phyloP scores from a whole-genome alignment of 257 asterid species.

The Fraxinus pennsylvanica region DNA sequence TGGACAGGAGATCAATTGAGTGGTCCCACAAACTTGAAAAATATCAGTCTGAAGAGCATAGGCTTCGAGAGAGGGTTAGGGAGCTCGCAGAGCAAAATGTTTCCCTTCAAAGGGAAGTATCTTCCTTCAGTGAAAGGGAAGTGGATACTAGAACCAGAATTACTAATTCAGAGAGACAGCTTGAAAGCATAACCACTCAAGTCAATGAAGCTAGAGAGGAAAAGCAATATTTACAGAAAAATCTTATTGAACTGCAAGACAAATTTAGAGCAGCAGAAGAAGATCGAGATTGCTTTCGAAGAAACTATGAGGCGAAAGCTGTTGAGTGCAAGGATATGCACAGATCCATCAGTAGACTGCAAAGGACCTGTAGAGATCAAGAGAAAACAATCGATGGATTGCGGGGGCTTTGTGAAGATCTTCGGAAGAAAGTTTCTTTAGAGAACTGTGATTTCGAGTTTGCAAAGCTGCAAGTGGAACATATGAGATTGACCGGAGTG shows the following conservation, averaged over 20 bases:
- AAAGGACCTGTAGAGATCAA: constrained; percentile 80
- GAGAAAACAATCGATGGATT: constrained; percentile 90
- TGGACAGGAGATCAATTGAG: constrained; percentile 89
- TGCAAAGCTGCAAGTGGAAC: constrained; percentile 70
- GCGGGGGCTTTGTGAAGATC: constrained; percentile 73
- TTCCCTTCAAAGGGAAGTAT: constrained; percentile 81
- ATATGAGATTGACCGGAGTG: constrained; percentile 77
- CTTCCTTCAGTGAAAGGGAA: constrained; percentile 70
- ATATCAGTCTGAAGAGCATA: constrained; percentile 81
- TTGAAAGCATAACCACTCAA: constrained; percentile 51
- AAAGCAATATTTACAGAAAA: constrained; percentile 53
- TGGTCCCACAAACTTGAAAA: constrained; percentile 89
- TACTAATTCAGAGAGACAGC: constrained; percentile 58
- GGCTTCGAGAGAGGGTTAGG: constrained; percentile 93
- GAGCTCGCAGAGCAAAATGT: constrained; percentile 98
- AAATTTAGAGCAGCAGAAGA: constrained; percentile 66
- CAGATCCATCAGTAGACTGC: constrained; percentile 72
- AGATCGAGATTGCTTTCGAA: constrained; percentile 60
- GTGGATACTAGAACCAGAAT: constrained; percentile 46
- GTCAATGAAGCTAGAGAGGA: constrained; percentile 58
- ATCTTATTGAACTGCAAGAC: constrained; percentile 58
- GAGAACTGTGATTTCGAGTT: constrained; percentile 56
- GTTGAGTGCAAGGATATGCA: constrained; percentile 87
- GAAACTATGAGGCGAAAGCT: constrained; percentile 73
- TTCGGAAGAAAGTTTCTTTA: constrained; percentile 52